Base-by-base conservation (phyloP, 257 asterid genomes). In the Echium plantagineum region DNA sequence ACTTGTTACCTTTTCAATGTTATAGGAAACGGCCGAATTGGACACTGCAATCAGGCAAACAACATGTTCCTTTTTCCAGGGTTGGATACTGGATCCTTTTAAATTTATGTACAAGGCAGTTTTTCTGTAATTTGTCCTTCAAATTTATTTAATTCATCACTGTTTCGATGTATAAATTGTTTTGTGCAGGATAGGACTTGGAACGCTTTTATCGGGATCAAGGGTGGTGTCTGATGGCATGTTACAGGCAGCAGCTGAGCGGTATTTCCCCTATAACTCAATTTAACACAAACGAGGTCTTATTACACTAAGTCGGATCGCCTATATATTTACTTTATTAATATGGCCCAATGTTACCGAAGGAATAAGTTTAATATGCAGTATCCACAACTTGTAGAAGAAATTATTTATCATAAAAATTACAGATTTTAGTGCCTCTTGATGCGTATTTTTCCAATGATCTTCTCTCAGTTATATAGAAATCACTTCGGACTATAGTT, bases 61-160 rank as follows among this genome's bases (percentile, higher is more conserved):
- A 91, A 91, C 85, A 91, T 91, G 98, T 91, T 85, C 81, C 97
- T 91, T 58, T 91, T 91, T 66, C 98, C 98, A 26, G 98, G 98
- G 98, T 91, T 61, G 77, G 95, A 73, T 66, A 60, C 68, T 63
- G 31, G 69, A 66, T 62, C 55, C 64, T 63, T 17, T 65, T 19
- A 24, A 47, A 9, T 35, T 42, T 26, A 31, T 46, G 24, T 66
- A 32, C 60, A 55, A 38, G 68, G 42, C 57, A 68, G 19, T 61
- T 26, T 19, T 63, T 10, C 38, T 69, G 20, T 55, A 18, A 52
- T 59, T 60, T 56, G 58, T 63, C 38, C 12, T 32, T 59, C 51
- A 63, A 59, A 49, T 65, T 21, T 18, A 61, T 60, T 52, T 52
- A 26, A 62, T 57, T 9, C 52, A 12, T 62, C 21, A 52, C 54